Evolutionary conservation across 306 rosid genomes (phyloP), one percentile per base, ranked within the genome.

Genomic region (Gynostemma pentaphyllum): DNA sequence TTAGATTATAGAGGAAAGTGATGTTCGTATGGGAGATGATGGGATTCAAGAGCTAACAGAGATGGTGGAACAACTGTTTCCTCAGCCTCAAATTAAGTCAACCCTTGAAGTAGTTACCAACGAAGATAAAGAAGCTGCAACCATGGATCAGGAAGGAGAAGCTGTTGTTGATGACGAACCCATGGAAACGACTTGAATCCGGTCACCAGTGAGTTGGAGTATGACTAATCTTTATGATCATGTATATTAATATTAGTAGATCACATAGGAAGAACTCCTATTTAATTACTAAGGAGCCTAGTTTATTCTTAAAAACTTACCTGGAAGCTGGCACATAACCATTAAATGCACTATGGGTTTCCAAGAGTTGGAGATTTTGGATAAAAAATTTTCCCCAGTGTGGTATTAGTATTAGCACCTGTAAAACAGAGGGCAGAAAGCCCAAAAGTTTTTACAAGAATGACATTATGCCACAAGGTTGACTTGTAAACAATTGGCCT

Each of bases 1-100:
- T 16, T 50, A 90, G 90, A 78, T 87, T 24, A 62, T 80, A 66
- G 88, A 83, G 68, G 27, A 54, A 1, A 68, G 80, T 21, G 81
- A 70, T 0, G 30, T 1, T 7, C 95, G 90, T 18, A 80, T 79
- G 27, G 76, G 79, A 19, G 83, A 73, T 3, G 78, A 53, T 21
- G 69, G 44, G 66, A n/a, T 70, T 0, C 30, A 59, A 8, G 90
- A 83, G 72, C 72, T 85, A 14, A 62, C 68, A 53, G 79, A 77
- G 65, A 39, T 80, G 79, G 87, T 87, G 51, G 64, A 18, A 52
- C 73, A 74, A 15, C 78, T 74, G 56, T 78, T 85, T 60, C 84
- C 85, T 0, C 49, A 71, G 0, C 72, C 70, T 16, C 74, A 34
- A 56, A 56, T 9, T 9, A 3, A 39, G 8, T n/a, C 66, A 23